These are phyloP conservation scores for Saccharum officinarum DNA, from an alignment of 176 grass and related monocot species.

Conservation along the genomic window DNA sequence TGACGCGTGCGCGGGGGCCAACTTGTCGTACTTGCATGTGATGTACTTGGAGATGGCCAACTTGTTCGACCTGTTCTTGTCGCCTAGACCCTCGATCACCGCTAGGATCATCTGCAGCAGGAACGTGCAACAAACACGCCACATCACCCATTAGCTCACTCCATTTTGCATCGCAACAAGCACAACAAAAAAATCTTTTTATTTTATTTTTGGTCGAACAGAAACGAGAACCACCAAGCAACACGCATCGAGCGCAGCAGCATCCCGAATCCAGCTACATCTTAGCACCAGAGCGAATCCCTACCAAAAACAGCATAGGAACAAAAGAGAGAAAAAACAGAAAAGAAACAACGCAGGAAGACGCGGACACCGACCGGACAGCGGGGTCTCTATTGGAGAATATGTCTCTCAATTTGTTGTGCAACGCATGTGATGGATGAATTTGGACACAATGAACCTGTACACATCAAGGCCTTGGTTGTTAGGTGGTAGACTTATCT, in stretches of 20 bases:
- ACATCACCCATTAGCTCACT: neutral
- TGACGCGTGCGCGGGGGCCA: too few relatives aligned
- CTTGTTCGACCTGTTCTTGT: conserved; percentile 74
- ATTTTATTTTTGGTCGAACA: too few relatives aligned
- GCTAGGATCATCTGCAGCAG: conserved; percentile 70
- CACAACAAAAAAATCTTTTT: too few relatives aligned
- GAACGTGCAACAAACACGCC: neutral
- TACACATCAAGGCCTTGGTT: too few relatives aligned
- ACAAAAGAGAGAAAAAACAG: neutral
- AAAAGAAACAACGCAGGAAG: neutral
- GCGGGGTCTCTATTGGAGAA: neutral
- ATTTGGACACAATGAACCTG: too few relatives aligned
- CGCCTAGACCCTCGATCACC: conserved; percentile 57
- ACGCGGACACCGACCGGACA: neutral
- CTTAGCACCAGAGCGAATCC: too few relatives aligned
- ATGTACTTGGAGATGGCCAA: conserved; percentile 83
- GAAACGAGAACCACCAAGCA: too few relatives aligned
- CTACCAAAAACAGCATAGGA: neutral
- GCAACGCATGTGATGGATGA: too few relatives aligned
- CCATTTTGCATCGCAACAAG: neutral
- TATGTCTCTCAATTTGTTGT: too few relatives aligned
- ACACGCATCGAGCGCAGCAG: neutral
- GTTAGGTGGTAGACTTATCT: too few relatives aligned
- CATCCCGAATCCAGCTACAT: neutral
- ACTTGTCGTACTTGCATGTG: conserved; percentile 58